Evolutionary conservation across 768 basidiomycete genomes (phyloP), one percentile per base, ranked within the genome.

Genomic region (Punctularia strigosozonata): DNA sequence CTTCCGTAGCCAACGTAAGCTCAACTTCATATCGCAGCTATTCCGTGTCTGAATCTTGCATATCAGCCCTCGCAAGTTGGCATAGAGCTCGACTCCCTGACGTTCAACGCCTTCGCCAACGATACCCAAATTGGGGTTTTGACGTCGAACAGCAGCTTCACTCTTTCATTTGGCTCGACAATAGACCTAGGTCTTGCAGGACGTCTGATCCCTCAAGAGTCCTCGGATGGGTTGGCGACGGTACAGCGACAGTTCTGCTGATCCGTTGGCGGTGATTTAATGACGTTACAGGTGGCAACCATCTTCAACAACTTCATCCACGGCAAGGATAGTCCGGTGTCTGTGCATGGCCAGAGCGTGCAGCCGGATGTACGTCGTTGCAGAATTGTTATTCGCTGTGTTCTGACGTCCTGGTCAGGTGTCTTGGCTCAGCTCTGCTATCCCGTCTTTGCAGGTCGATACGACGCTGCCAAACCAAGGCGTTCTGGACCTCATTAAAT

Each of bases 251-350:
- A n/a, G n/a, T n/a, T n/a, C n/a, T n/a, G n/a, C n/a, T n/a, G n/a
- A n/a, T n/a, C n/a, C n/a, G n/a, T n/a, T n/a, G n/a, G n/a, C n/a
- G n/a, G n/a, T n/a, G n/a, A n/a, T n/a, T n/a, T n/a, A n/a, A n/a
- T n/a, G n/a, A n/a, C n/a, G n/a, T 65, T 65, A 1, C 62, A 62
- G 1, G 73, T 85, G 5, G 82, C 80, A 0, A 52, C 58, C 8
- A 63, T 85, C 23, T 85, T 85, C 62, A 83, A 80, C 46, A 73
- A 70, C 36, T 85, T 80, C 50, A 65, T 85, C 0, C 75, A 78
- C 25, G 81, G 80, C 2, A 59, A 72, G 49, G 66, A 79, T 49
- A 80, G 73, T 44, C 53, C 67, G 41, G 66, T 83, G 15, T 50
- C 60, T 14, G 77, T 84, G 6, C 64, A 68, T 20, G 80, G 81